Conservation (phyloP, 2,329 filamentous ascomycete genomes). For the Apiospora rasikravindrae region DNA sequence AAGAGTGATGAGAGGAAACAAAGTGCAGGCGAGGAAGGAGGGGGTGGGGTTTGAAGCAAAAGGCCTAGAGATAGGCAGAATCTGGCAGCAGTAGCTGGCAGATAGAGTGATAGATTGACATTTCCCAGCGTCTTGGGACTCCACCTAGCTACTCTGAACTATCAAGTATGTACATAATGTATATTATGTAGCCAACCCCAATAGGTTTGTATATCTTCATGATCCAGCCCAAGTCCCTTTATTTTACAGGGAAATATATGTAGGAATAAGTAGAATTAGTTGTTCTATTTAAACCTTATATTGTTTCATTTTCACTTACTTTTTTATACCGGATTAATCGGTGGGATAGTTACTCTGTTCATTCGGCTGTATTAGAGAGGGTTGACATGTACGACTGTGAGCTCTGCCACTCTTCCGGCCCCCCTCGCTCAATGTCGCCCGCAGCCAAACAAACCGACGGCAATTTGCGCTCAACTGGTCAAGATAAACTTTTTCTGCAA, state of each 20-base stretch:
- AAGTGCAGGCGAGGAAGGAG: neutral
- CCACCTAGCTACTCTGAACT: neutral
- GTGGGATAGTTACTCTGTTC: too few relatives aligned
- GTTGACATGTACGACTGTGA: too few relatives aligned
- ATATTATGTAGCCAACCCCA: too few relatives aligned
- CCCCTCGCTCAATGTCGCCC: neutral
- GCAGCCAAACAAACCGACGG: neutral
- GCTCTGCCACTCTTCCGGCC: neutral
- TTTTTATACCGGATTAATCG: too few relatives aligned
- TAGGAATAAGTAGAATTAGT: too few relatives aligned
- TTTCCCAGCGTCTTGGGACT: neutral
- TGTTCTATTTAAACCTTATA: too few relatives aligned
- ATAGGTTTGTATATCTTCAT: too few relatives aligned
- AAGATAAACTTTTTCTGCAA: slow-evolving; percentile 4
- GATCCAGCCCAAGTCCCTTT: too few relatives aligned
- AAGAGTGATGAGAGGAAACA: neutral
- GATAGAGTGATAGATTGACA: neutral
- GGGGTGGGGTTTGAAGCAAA: neutral
- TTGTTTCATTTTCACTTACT: too few relatives aligned
- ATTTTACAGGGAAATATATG: too few relatives aligned
- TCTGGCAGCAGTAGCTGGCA: neutral
- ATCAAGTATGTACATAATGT: too few relatives aligned
- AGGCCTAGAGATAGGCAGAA: neutral
- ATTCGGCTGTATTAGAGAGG: too few relatives aligned
- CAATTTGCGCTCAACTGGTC: neutral